These are phyloP conservation scores for Botrytis paeoniae DNA, from an alignment of 2,329 filamentous ascomycete species.

Conservation along the genomic window DNA sequence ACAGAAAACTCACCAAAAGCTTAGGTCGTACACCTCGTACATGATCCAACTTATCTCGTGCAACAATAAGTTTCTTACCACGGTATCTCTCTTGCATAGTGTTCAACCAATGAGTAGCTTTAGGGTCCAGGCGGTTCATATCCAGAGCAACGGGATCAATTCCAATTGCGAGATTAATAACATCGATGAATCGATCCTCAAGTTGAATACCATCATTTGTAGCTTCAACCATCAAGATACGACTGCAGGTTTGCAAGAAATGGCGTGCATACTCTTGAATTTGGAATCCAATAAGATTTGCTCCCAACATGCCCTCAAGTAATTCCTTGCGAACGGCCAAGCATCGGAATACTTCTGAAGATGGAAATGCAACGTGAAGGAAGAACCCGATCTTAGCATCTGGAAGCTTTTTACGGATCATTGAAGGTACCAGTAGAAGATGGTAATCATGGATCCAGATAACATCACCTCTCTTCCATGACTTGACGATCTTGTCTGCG, in stretches of 20 bases:
- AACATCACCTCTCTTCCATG: slow-evolving; percentile 89
- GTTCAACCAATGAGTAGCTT: slow-evolving; percentile 75
- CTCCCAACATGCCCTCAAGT: slow-evolving; percentile 87
- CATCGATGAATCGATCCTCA: slow-evolving; percentile 90
- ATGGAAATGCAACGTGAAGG: slow-evolving; percentile 91
- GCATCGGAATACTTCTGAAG: slow-evolving; percentile 93
- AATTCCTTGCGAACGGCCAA: slow-evolving; percentile 82
- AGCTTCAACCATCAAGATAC: slow-evolving; percentile 84
- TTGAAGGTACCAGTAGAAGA: slow-evolving; percentile 78
- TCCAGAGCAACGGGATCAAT: slow-evolving; percentile 80
- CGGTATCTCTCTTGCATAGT: slow-evolving; percentile 80
- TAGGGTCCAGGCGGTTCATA: slow-evolving; percentile 64
- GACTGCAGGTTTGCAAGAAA: slow-evolving; percentile 93
- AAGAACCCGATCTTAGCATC: slow-evolving; percentile 97
- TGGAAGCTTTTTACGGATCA: slow-evolving; percentile 86
- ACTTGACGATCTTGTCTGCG: slow-evolving; percentile 82
- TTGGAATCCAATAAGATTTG: slow-evolving; percentile 91
- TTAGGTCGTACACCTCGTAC: slow-evolving; percentile 93
- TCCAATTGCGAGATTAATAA: slow-evolving; percentile 81
- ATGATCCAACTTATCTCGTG: slow-evolving; percentile 89
- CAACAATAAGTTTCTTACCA: slow-evolving; percentile 87
- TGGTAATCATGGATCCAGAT: slow-evolving; percentile 98
- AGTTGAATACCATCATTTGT: slow-evolving; percentile 84
- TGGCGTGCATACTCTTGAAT: slow-evolving; percentile 90
- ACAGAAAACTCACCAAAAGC: slow-evolving; percentile 51